Conservation (phyloP, 108 stramenopile genomes). For the Schizochytrium sp. region DNA sequence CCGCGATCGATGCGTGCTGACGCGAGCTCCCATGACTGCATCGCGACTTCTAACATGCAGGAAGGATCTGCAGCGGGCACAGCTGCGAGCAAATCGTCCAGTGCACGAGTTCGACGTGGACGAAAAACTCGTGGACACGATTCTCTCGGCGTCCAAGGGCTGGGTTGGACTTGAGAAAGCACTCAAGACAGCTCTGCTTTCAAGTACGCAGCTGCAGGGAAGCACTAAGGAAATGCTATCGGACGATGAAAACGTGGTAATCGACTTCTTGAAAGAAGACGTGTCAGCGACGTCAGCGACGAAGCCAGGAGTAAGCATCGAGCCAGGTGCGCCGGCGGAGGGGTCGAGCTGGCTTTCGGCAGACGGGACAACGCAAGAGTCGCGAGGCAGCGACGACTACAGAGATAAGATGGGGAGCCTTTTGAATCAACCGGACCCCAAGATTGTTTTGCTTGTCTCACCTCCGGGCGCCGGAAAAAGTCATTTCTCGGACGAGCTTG, state of each 20-base stretch:
- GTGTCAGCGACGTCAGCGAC: neutral
- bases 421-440: neutral
- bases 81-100: slow-evolving; percentile 3
- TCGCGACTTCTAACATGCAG: slow-evolving; percentile 17
- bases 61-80: slow-evolving; percentile 5
- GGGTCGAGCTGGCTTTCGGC: neutral
- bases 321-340: neutral
- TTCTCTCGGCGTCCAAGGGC: neutral
- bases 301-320: neutral
- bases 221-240: neutral
- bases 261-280: neutral
- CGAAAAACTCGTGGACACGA: neutral
- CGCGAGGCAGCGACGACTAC: neutral
- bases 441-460: neutral
- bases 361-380: neutral
- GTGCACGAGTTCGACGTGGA: slow-evolving; percentile 5
- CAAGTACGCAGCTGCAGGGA: neutral
- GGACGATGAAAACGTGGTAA: neutral
- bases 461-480: slow-evolving; percentile 5
- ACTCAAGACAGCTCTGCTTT: neutral
- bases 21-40: neutral
- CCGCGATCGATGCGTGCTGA: slow-evolving; percentile 8
- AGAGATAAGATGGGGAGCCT: neutral
- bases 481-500: slow-evolving; percentile 12
- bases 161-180: neutral